Conservation (phyloP, 1,284 basidiomycete genomes). For the Malassezia furfur region DNA sequence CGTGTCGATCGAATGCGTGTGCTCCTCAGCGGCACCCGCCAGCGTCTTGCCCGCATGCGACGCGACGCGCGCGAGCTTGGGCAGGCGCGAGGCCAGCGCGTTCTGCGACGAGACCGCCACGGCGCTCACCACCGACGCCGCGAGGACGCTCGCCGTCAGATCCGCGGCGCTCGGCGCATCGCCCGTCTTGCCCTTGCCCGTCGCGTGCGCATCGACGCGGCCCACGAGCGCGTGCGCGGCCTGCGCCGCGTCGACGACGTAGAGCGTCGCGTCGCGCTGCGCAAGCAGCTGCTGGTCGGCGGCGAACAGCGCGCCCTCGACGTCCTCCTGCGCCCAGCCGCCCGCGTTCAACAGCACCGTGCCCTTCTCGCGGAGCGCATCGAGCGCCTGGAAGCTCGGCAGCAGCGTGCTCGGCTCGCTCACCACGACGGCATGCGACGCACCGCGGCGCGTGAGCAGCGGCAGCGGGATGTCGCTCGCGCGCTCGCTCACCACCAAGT, state of each 20-base stretch:
- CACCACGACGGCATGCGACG: conserved; percentile 33
- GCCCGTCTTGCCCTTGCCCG: conserved; percentile 33
- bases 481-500: conserved; percentile 32
- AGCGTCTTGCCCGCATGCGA: not conserved
- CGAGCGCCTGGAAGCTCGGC: conserved; percentile 35
- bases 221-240: conserved; percentile 29
- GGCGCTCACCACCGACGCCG: conserved; percentile 27
- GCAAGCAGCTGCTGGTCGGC: conserved; percentile 40
- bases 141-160: conserved; percentile 33
- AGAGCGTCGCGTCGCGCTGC: conserved; percentile 28
- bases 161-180: conserved; percentile 29
- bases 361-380: conserved; percentile 33
- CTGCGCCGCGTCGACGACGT: conserved; percentile 34
- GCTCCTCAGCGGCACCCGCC: conserved; percentile 22
- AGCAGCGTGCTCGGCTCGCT: conserved; percentile 35
- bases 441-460: conserved; percentile 28
- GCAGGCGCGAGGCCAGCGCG: conserved; percentile 6
- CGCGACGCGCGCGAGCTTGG: not conserved
- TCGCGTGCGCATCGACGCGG: conserved; percentile 1
- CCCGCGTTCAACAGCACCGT: conserved; percentile 40
- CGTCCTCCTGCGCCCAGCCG: conserved; percentile 39
- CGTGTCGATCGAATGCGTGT: conserved; percentile 24
- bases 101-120: not conserved
- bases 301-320: conserved; percentile 35
- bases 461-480: conserved; percentile 32